A percentile compares a stretch with the other conserved stretches of the same genome.
Conservation (phyloP, 2,329 filamentous ascomycete genomes). For the Colletotrichum godetiae region DNA sequence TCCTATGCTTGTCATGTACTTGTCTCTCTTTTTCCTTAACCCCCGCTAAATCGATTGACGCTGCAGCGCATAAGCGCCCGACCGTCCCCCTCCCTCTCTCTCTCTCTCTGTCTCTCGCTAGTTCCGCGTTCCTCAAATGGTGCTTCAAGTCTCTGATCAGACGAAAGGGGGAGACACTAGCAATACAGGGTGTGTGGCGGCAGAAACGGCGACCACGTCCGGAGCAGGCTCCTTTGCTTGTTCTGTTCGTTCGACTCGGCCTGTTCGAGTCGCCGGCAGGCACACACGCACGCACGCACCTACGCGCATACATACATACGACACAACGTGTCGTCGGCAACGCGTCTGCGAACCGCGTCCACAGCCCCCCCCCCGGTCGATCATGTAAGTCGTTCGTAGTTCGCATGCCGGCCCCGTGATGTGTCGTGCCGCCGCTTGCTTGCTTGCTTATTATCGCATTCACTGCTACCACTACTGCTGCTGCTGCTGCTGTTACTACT, state of each 20-base stretch:
- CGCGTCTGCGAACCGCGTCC: too few species aligned
- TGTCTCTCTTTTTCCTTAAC: too few species aligned
- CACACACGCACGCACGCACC: not conserved
- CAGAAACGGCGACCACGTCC: not conserved
- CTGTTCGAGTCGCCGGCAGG: not conserved
- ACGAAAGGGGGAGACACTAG: not conserved
- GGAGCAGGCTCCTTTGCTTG: not conserved
- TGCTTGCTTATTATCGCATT: too few species aligned
- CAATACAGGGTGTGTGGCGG: not conserved
- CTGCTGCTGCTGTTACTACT: too few species aligned
- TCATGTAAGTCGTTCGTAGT: not conserved
- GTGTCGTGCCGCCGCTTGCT: not conserved
- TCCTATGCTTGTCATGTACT: too few species aligned
- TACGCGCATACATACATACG: not conserved
- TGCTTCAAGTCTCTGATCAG: not conserved
- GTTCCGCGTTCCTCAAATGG: not conserved
- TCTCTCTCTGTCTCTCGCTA: too few species aligned
- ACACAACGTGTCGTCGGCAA: not conserved
- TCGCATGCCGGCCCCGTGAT: not conserved
- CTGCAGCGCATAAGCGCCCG: constrained; percentile 16
- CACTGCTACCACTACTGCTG: too few species aligned
- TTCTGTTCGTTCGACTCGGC: not conserved
- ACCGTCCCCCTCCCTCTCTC: not conserved
- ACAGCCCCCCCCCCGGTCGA: not conserved
- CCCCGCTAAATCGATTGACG: constrained; percentile 11